A percentile compares a stretch with the other conserved stretches of the same genome.
Evolutionary conservation across 2,329 filamentous ascomycete genomes (phyloP).

Genomic region (Pezicula neosporulosa): DNA sequence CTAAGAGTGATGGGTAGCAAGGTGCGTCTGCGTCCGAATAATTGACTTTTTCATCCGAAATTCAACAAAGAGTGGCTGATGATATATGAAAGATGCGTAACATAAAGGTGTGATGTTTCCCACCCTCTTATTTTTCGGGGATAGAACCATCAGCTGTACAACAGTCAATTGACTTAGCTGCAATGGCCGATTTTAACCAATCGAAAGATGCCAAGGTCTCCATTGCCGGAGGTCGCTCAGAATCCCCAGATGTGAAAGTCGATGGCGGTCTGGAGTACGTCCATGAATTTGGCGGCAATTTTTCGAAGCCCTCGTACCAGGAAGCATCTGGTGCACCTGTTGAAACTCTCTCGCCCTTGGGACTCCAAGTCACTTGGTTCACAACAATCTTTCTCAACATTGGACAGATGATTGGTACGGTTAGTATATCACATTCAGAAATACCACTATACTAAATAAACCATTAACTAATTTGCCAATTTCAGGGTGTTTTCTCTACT

Average conservation of each 20-base stretch:
- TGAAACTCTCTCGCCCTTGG: constrained; percentile 54
- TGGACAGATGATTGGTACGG: constrained; percentile 60
- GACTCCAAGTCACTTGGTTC: constrained; percentile 52
- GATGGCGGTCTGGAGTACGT: constrained; percentile 7
- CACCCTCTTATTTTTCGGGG: too few species aligned
- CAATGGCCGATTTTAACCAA: not conserved
- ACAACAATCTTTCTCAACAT: constrained; percentile 59
- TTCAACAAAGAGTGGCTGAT: too few species aligned
- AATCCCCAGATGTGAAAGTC: not conserved
- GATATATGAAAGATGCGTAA: too few species aligned
- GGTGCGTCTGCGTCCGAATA: too few species aligned
- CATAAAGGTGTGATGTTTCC: too few species aligned
- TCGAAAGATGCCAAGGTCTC: not conserved
- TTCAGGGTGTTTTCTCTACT: constrained; percentile 31
- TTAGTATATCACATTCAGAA: too few species aligned
- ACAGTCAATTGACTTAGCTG: too few species aligned
- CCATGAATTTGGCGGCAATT: constrained; percentile 39
- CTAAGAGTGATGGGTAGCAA: too few species aligned
- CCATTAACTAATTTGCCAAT: too few species aligned
- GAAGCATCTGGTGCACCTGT: constrained; percentile 61
- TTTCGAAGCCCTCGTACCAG: constrained; percentile 45
- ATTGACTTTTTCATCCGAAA: too few species aligned
- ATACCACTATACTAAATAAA: too few species aligned
- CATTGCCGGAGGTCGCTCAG: not conserved
- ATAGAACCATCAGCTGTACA: too few species aligned